A percentile compares a stretch with the other conserved stretches of the same genome.
phyloP scores from a whole-genome alignment of 495 filamentous ascomycete genomes.

The Hyaloscypha variabilis region DNA sequence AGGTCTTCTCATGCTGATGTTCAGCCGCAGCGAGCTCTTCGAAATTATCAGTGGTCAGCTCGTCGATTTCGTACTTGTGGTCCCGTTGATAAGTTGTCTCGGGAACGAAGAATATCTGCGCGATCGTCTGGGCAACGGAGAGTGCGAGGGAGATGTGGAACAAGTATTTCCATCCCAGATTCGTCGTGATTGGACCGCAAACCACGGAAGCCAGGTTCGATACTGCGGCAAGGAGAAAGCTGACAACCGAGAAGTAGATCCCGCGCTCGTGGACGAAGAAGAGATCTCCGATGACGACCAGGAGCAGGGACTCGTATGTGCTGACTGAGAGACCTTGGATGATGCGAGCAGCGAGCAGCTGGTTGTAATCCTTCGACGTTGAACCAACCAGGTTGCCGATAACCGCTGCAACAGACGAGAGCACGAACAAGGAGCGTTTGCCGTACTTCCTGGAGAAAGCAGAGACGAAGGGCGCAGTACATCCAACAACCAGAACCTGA shows the following conservation, averaged over 20 bases:
- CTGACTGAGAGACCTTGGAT: slow-evolving; percentile 49
- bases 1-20: slow-evolving; percentile 9
- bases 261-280: slow-evolving; percentile 64
- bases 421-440: slow-evolving; percentile 57
- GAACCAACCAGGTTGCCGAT: slow-evolving; percentile 52
- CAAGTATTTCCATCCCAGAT: slow-evolving; percentile 38
- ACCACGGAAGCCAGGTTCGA: slow-evolving; percentile 35
- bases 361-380: slow-evolving; percentile 45
- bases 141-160: slow-evolving; percentile 37
- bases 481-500: slow-evolving; percentile 52
- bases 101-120: slow-evolving; percentile 36
- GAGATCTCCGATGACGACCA: slow-evolving; percentile 47
- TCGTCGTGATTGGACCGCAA: slow-evolving; percentile 36
- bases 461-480: slow-evolving; percentile 56
- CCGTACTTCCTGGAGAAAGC: slow-evolving; percentile 59
- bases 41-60: slow-evolving; percentile 26
- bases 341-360: slow-evolving; percentile 39
- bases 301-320: slow-evolving; percentile 53
- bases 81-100: slow-evolving; percentile 39
- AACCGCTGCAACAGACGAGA: slow-evolving; percentile 54
- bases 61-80: slow-evolving; percentile 34
- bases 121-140: slow-evolving; percentile 32
- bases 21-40: slow-evolving; percentile 17
- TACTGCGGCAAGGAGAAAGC: slow-evolving; percentile 32
- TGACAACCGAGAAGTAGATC: slow-evolving; percentile 53